Evolutionary conservation across 2,329 filamentous ascomycete species (phyloP).

Genomic region (Microdochium paspali): DNA sequence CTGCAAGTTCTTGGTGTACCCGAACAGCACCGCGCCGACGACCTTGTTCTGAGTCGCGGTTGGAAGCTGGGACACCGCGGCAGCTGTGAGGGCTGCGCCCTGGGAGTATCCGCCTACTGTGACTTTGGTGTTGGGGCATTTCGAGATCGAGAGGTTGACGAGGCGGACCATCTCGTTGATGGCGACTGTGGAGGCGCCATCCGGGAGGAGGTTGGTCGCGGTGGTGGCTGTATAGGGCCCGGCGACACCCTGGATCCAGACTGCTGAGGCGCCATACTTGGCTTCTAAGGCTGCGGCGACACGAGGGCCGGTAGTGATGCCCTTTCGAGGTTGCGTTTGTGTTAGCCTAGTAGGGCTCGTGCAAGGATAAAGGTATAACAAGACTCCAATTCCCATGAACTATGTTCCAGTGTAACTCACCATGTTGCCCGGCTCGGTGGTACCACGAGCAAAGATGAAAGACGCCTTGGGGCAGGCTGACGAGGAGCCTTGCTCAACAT

Average conservation of each 20-base stretch:
- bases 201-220: constrained; percentile 15
- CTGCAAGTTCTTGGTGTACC: constrained; percentile 23
- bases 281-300: constrained; percentile 5
- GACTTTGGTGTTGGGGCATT: constrained; percentile 21
- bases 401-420: constrained; percentile 13
- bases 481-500: constrained; percentile 17
- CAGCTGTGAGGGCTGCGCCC: constrained; percentile 27
- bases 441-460: constrained; percentile 24
- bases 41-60: constrained; percentile 14
- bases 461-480: constrained; percentile 21
- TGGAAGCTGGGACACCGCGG: constrained; percentile 21
- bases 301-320: constrained; percentile 3
- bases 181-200: constrained; percentile 15
- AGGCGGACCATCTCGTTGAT: constrained; percentile 17
- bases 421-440: constrained; percentile 22
- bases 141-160: constrained; percentile 16
- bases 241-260: constrained; percentile 6
- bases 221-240: constrained; percentile 19
- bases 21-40: constrained; percentile 25
- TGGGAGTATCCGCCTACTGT: constrained; percentile 21
- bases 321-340: too few species aligned
- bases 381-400: constrained; percentile 1
- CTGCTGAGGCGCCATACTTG: constrained; percentile 2
- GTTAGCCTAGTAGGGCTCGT: too few species aligned
- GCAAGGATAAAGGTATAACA: too few species aligned